phyloP scores from a whole-genome alignment of 495 filamentous ascomycete genomes.

The Wilcoxina mikolae region DNA sequence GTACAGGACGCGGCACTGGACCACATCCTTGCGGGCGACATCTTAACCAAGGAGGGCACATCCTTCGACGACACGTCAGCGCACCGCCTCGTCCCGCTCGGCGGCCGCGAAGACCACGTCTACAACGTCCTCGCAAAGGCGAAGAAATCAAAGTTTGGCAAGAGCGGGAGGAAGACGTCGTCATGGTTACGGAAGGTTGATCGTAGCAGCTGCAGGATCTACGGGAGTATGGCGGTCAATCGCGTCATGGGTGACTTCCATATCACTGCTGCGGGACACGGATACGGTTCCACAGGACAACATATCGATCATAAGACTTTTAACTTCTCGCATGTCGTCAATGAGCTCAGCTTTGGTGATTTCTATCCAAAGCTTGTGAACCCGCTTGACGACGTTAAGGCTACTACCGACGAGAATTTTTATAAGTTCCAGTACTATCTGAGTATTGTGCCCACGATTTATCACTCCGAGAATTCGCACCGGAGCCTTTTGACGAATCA shows the following conservation, averaged over 20 bases:
- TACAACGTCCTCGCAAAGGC: conserved; percentile 55
- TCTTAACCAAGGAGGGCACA: conserved; percentile 61
- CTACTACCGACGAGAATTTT: conserved; percentile 57
- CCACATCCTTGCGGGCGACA: conserved; percentile 65
- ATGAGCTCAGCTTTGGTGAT: conserved; percentile 89
- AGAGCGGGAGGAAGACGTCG: conserved; percentile 53
- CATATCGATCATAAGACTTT: conserved; percentile 83
- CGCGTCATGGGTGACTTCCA: conserved; percentile 98
- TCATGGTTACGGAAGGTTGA: conserved; percentile 34
- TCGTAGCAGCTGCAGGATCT: conserved; percentile 64
- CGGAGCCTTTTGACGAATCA: conserved; percentile 80
- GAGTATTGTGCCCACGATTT: conserved; percentile 90
- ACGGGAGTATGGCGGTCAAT: conserved; percentile 76
- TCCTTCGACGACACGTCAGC: conserved; percentile 54
- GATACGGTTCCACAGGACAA: conserved; percentile 61
- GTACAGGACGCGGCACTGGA: conserved; percentile 93
- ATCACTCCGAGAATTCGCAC: conserved; percentile 44
- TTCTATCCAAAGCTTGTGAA: conserved; percentile 88
- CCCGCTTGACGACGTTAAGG: conserved; percentile 82
- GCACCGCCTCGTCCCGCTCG: conserved; percentile 43
- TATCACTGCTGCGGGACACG: conserved; percentile 89
- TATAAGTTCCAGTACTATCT: conserved; percentile 98
- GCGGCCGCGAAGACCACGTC: conserved; percentile 53
- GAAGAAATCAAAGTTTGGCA: conserved; percentile 43
- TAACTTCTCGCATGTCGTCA: conserved; percentile 97